Conservation (phyloP, 2,329 filamentous ascomycete genomes). For the Fusarium lyarnte region DNA sequence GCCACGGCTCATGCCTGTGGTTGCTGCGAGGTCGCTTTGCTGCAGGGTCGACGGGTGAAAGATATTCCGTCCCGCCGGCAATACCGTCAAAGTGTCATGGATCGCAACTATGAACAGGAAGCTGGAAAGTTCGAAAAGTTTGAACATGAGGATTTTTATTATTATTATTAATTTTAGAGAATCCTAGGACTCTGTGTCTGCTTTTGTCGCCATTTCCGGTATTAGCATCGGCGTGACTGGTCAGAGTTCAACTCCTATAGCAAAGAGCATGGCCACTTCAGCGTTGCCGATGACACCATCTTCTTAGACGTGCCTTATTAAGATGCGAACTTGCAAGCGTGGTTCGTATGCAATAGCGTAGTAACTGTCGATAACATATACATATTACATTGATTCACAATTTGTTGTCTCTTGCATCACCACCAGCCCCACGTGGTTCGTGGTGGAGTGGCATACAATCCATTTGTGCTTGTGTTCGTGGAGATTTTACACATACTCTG, state of each 20-base stretch:
- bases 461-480: not conserved
- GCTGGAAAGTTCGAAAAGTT: not conserved
- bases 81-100: not conserved
- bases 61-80: constrained; percentile 1
- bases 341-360: not conserved
- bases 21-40: constrained; percentile 6
- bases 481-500: constrained; percentile 2
- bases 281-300: not conserved
- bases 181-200: not conserved
- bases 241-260: not conserved
- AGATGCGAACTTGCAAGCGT: not conserved
- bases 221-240: not conserved
- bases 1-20: constrained; percentile 38
- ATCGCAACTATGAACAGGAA: not conserved
- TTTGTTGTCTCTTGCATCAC: not conserved
- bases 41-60: constrained; percentile 7
- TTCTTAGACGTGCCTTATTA: not conserved
- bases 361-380: not conserved
- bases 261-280: not conserved
- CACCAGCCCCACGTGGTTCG: not conserved
- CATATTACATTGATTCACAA: not conserved
- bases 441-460: not conserved
- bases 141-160: not conserved
- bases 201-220: too few species aligned
- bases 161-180: too few species aligned